Percentiles rank a stretch among this genome's conserved stretches.
phyloP scores from a whole-genome alignment of 371 early-diverging fungal genomes.

The Zychaea mexicana region DNA sequence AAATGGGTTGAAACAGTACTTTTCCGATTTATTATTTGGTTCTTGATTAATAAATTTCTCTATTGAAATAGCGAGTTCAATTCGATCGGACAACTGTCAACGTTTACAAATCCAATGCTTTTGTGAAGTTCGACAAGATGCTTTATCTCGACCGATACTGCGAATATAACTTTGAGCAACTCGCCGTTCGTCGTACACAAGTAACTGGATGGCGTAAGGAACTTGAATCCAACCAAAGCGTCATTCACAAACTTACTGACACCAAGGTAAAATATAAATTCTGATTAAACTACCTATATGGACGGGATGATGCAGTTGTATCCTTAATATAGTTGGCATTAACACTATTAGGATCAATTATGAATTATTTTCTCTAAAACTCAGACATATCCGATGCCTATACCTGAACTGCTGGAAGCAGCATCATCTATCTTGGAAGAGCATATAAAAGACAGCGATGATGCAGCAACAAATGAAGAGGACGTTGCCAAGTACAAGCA shows the following conservation, averaged over 20 bases:
- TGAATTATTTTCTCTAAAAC: neutral
- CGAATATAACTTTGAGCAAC: conserved; percentile 36
- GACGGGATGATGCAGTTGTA: too few species aligned
- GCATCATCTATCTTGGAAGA: conserved; percentile 33
- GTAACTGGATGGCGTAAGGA: conserved; percentile 40
- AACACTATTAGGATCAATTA: neutral
- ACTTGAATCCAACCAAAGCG: conserved; percentile 23
- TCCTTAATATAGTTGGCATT: neutral
- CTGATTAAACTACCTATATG: too few species aligned
- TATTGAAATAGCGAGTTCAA: conserved; percentile 56
- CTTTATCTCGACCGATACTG: conserved; percentile 65
- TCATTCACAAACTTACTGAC: conserved; percentile 29
- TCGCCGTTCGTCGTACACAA: conserved; percentile 32
- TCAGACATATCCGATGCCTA: conserved; percentile 39
- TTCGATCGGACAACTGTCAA: conserved; percentile 61
- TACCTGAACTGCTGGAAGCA: conserved; percentile 45
- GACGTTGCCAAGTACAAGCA: conserved; percentile 10
- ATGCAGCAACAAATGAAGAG: too few species aligned
- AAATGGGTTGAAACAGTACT: neutral
- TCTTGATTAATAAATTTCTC: too few species aligned
- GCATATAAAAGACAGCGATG: too few species aligned
- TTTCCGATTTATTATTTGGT: too few species aligned
- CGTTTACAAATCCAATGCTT: conserved; percentile 69
- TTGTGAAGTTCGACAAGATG: conserved; percentile 52
- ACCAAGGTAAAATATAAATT: conserved; percentile 27